Evolutionary conservation across 2,329 filamentous ascomycete species (phyloP).

Genomic region (Harringtonia lauricola): DNA sequence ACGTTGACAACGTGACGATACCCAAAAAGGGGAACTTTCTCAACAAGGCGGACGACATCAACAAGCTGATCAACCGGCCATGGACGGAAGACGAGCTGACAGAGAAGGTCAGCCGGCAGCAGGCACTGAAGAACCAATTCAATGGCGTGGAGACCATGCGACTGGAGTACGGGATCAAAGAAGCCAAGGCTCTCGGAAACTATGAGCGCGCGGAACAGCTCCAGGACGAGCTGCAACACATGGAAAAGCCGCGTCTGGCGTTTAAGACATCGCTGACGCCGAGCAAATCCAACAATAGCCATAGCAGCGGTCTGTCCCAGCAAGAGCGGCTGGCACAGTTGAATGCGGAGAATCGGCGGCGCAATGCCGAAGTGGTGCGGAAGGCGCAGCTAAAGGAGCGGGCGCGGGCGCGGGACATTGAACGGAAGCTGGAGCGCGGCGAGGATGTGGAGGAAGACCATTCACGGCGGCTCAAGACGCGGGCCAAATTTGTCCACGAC

Average conservation of each 20-base stretch:
- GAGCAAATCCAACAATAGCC: conserved; percentile 24
- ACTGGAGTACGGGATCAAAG: conserved; percentile 52
- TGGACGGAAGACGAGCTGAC: conserved; percentile 80
- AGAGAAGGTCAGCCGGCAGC: conserved; percentile 63
- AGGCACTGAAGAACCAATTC: conserved; percentile 54
- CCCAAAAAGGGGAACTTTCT: conserved; percentile 61
- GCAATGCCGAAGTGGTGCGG: conserved; percentile 83
- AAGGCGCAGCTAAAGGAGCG: conserved; percentile 80
- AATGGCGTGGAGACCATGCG: conserved; percentile 57
- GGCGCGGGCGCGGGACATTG: conserved; percentile 47
- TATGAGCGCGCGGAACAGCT: conserved; percentile 41
- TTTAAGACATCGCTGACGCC: conserved; percentile 53
- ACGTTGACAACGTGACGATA: conserved; percentile 58
- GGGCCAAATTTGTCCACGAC: conserved; percentile 58
- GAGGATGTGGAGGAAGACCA: conserved; percentile 49
- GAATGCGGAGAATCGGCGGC: conserved; percentile 73
- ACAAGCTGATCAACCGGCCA: conserved; percentile 62
- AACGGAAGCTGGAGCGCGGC: conserved; percentile 50
- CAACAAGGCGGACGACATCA: conserved; percentile 71
- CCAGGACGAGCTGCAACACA: conserved; percentile 48
- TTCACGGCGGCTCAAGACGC: conserved; percentile 52
- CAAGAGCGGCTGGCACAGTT: conserved; percentile 75
- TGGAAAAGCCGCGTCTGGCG: conserved; percentile 61
- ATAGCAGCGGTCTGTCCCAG: conserved; percentile 35
- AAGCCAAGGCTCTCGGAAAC: conserved; percentile 55